Conservation (phyloP, 1,139 yeast species). For the Scheffersomyces segobiensis region DNA sequence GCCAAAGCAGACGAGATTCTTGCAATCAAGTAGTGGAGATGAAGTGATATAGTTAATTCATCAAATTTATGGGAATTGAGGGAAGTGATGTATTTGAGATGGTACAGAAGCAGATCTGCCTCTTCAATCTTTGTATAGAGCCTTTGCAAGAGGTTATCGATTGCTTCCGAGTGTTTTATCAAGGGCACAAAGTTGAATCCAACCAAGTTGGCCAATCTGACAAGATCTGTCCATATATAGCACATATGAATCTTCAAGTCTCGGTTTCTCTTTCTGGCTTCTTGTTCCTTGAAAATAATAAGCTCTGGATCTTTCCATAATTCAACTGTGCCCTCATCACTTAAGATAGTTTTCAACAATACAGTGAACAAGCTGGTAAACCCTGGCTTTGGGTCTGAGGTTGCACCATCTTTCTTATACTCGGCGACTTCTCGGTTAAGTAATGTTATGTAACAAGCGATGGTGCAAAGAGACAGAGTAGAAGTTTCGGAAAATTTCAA, state of each 20-base stretch:
- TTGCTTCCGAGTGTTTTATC: conserved; percentile 19
- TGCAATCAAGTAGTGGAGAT: conserved; percentile 31
- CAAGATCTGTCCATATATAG: conserved; percentile 36
- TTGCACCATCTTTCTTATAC: conserved; percentile 15
- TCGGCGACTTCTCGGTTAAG: conserved; percentile 23
- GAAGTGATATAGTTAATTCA: conserved; percentile 21
- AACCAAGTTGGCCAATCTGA: conserved; percentile 34
- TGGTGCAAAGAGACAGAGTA: conserved; percentile 21
- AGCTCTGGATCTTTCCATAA: conserved; percentile 41
- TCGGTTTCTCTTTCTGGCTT: conserved; percentile 18
- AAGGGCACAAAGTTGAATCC: conserved; percentile 29
- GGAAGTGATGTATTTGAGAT: conserved; percentile 24
- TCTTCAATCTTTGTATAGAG: conserved; percentile 27
- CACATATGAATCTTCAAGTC: conserved; percentile 36
- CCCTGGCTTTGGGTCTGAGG: conserved; percentile 14
- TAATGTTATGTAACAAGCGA: conserved; percentile 25
- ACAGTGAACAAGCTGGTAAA: conserved; percentile 19
- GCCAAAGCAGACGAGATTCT: conserved; percentile 24
- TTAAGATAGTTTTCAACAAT: conserved; percentile 16
- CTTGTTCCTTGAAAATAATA: conserved; percentile 19
- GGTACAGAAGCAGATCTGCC: conserved; percentile 25
- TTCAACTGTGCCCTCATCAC: conserved; percentile 20
- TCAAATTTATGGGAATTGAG: conserved; percentile 18
- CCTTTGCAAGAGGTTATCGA: conserved; percentile 21
- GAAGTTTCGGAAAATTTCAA: conserved; percentile 3